Conservation (phyloP, 140 eudicot genomes). For the Artemisia princeps region DNA sequence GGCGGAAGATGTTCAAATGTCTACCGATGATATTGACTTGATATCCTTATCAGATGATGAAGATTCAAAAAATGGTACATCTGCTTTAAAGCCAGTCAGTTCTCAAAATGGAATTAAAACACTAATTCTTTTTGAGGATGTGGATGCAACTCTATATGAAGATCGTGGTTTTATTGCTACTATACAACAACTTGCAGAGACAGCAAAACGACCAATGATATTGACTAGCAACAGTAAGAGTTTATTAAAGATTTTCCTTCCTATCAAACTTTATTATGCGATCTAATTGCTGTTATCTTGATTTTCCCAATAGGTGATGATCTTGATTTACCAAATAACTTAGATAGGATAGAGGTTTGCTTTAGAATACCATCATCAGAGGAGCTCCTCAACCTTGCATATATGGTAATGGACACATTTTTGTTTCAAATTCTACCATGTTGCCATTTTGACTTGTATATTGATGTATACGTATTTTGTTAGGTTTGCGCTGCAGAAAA, state of each 20-base stretch:
- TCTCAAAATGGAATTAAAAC: slow-evolving; percentile 55
- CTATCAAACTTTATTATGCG: neutral
- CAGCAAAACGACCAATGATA: slow-evolving; percentile 94
- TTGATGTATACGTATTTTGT: slow-evolving; percentile 17
- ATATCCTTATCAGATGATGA: slow-evolving; percentile 51
- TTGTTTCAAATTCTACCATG: slow-evolving; percentile 10
- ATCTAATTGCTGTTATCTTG: slow-evolving; percentile 11
- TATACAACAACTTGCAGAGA: slow-evolving; percentile 82
- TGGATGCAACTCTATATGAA: slow-evolving; percentile 70
- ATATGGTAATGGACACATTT: slow-evolving; percentile 40
- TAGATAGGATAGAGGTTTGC: slow-evolving; percentile 61
- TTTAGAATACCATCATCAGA: slow-evolving; percentile 55
- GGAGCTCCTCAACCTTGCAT: slow-evolving; percentile 60
- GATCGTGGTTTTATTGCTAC: slow-evolving; percentile 84
- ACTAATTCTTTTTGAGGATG: slow-evolving; percentile 90
- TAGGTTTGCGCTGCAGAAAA: slow-evolving; percentile 74
- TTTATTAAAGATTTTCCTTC: slow-evolving; percentile 3
- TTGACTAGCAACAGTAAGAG: slow-evolving; percentile 87
- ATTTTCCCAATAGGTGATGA: slow-evolving; percentile 42
- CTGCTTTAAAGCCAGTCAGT: slow-evolving; percentile 15
- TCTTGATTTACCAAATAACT: slow-evolving; percentile 67
- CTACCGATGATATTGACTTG: slow-evolving; percentile 44
- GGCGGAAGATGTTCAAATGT: slow-evolving; percentile 19
- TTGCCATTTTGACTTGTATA: slow-evolving; percentile 8
- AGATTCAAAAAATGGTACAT: slow-evolving; percentile 29